Evolutionary conservation across 345 rosid species (phyloP).

Genomic region (Eutrema japonicum): DNA sequence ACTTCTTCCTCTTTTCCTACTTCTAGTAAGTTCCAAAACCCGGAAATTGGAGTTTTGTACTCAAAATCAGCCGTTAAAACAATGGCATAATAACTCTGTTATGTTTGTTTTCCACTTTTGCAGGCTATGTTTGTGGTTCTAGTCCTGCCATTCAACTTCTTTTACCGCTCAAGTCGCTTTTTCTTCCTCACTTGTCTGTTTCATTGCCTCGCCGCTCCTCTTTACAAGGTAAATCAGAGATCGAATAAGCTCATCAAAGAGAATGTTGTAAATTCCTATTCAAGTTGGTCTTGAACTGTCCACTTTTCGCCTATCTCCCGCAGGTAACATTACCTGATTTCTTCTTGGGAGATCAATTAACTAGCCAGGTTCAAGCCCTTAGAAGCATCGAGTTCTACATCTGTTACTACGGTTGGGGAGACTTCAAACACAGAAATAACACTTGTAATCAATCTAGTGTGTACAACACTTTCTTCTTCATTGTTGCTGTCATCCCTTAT

Average conservation of each 20-base stretch:
- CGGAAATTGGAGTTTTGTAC: not conserved
- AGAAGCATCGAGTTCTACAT: slow-evolving; percentile 71
- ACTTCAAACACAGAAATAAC: slow-evolving; percentile 47
- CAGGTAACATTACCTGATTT: slow-evolving; percentile 78
- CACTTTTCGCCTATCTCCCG: not conserved
- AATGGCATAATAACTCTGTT: slow-evolving; percentile 10
- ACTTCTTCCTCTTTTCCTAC: slow-evolving; percentile 49
- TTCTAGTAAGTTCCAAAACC: slow-evolving; percentile 43
- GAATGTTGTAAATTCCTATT: slow-evolving; percentile 10
- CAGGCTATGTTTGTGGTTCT: slow-evolving; percentile 35
- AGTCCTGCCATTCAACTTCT: slow-evolving; percentile 42
- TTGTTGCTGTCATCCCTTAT: slow-evolving; percentile 63
- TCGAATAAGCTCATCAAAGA: slow-evolving; percentile 6
- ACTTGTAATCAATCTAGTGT: slow-evolving; percentile 39
- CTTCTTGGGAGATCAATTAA: slow-evolving; percentile 73
- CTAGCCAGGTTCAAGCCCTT: slow-evolving; percentile 80
- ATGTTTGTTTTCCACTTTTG: slow-evolving; percentile 19
- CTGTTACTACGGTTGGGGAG: slow-evolving; percentile 78
- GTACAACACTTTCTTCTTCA: slow-evolving; percentile 53
- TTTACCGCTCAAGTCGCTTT: slow-evolving; percentile 43
- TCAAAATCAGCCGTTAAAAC: not conserved
- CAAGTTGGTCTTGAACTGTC: not conserved
- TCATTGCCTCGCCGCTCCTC: slow-evolving; percentile 45
- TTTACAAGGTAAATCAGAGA: slow-evolving; percentile 40
- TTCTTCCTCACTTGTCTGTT: slow-evolving; percentile 42